A percentile compares a stretch with the other conserved stretches of the same genome.
phyloP scores from a whole-genome alignment of 169 alveolate species.

The Cryptosporidium andersoni region DNA sequence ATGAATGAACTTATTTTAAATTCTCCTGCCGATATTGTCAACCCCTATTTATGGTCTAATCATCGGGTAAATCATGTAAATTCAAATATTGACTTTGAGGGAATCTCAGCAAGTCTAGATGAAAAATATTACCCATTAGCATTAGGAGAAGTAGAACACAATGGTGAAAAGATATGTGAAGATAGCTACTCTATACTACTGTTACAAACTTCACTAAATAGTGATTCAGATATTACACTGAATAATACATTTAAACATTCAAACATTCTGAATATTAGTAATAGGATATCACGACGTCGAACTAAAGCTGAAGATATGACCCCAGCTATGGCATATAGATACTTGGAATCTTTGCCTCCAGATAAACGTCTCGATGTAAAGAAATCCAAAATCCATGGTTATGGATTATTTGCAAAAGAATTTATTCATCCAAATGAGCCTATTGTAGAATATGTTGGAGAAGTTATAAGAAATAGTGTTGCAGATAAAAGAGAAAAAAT shows the following conservation, averaged over 20 bases:
- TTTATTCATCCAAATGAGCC: conserved; percentile 90
- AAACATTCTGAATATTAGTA: not conserved
- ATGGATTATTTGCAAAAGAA: conserved; percentile 91
- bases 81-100: not conserved
- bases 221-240: conserved; percentile 22
- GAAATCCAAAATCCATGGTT: conserved; percentile 89
- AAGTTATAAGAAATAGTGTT: conserved; percentile 86
- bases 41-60: conserved; percentile 32
- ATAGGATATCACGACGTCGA: not conserved
- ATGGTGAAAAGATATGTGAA: not conserved
- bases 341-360: conserved; percentile 78
- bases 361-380: conserved; percentile 79
- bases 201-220: no score
- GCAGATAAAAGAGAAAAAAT: conserved; percentile 88
- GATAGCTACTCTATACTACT: conserved; percentile 6
- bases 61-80: conserved; percentile 26
- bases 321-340: conserved; percentile 80
- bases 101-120: not conserved
- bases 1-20: not conserved
- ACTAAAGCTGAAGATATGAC: conserved; percentile 68
- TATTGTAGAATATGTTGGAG: conserved; percentile 95
- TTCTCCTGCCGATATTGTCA: conserved; percentile 1
- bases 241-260: not conserved
- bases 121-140: not conserved
- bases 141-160: conserved; percentile 40